phyloP scores from a whole-genome alignment of 2,329 filamentous ascomycete species.

The Colletotrichum cereale region DNA sequence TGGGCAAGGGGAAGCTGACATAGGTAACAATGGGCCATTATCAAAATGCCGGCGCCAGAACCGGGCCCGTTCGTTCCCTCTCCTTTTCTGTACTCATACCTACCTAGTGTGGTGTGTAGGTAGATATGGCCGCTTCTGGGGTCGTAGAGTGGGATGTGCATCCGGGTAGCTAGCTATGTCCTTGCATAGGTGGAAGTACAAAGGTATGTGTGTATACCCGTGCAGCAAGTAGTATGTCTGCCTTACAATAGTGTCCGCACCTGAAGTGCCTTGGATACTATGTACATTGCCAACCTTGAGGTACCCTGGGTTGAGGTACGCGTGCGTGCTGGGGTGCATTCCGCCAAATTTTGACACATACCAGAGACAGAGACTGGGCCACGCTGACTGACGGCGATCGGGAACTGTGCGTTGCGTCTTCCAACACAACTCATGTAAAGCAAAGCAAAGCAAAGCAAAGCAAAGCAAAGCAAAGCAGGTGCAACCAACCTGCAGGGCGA shows the following conservation, averaged over 20 bases:
- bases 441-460: no score
- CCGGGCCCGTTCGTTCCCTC: slow-evolving; percentile 10
- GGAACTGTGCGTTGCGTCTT: not conserved
- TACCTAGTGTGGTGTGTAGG: no score
- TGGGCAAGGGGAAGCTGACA: not conserved
- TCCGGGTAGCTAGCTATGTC: not conserved
- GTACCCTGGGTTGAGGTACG: not conserved
- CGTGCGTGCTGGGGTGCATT: not conserved
- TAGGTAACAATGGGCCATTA: not conserved
- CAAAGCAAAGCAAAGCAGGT: slow-evolving; percentile 4
- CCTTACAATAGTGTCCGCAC: not conserved
- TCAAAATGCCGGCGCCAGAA: slow-evolving; percentile 4
- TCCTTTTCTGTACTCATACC: not conserved
- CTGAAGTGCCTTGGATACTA: no score
- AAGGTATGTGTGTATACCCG: no score
- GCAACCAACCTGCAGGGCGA: not conserved
- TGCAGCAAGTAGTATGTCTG: no score
- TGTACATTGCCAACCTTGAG: not conserved
- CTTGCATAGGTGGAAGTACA: no score
- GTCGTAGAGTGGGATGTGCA: not conserved
- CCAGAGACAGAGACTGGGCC: not conserved
- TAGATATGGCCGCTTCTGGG: not conserved
- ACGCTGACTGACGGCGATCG: not conserved
- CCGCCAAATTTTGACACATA: slow-evolving; percentile 3
- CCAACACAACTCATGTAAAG: slow-evolving; percentile 3